Evolutionary conservation across 1,284 basidiomycete species (phyloP).

Genomic region (Stereum hirsutum): DNA sequence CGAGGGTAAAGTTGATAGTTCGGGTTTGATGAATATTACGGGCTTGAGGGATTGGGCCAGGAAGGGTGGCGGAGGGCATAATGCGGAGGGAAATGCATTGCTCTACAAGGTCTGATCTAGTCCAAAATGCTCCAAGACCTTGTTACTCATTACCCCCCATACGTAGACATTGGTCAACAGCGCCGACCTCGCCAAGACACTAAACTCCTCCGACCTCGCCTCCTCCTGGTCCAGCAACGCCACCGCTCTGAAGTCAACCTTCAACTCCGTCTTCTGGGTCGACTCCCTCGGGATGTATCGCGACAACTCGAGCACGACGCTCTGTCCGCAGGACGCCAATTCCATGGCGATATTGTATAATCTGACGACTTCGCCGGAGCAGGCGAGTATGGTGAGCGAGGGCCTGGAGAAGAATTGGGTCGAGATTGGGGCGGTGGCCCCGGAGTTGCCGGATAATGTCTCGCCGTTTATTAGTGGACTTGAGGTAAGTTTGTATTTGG

Average conservation of each 20-base stretch:
- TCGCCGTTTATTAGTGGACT: constrained; percentile 42
- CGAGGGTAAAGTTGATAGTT: constrained; percentile 31
- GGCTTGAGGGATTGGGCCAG: constrained; percentile 41
- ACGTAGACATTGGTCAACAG: constrained; percentile 34
- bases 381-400: constrained; percentile 31
- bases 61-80: constrained; percentile 35
- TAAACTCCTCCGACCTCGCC: constrained; percentile 27
- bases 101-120: constrained; percentile 27
- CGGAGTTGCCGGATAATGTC: constrained; percentile 42
- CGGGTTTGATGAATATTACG: constrained; percentile 39
- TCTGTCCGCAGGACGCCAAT: constrained; percentile 43
- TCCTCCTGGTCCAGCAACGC: constrained; percentile 30
- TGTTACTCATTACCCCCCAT: background rate
- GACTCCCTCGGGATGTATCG: constrained; percentile 32
- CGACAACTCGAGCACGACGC: constrained; percentile 32
- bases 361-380: constrained; percentile 29
- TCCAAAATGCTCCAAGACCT: background rate
- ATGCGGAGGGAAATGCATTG: constrained; percentile 39
- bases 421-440: constrained; percentile 35
- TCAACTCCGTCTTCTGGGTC: constrained; percentile 37
- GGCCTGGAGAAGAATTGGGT: constrained; percentile 40
- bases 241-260: constrained; percentile 29
- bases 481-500: constrained; percentile 24
- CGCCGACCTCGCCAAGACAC: constrained; percentile 32
- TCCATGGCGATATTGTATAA: constrained; percentile 42